A percentile compares a stretch with the other conserved stretches of the same genome.
These are phyloP conservation scores for Cordia subcordata DNA, from an alignment of 257 asterid species.

Conservation along the genomic window DNA sequence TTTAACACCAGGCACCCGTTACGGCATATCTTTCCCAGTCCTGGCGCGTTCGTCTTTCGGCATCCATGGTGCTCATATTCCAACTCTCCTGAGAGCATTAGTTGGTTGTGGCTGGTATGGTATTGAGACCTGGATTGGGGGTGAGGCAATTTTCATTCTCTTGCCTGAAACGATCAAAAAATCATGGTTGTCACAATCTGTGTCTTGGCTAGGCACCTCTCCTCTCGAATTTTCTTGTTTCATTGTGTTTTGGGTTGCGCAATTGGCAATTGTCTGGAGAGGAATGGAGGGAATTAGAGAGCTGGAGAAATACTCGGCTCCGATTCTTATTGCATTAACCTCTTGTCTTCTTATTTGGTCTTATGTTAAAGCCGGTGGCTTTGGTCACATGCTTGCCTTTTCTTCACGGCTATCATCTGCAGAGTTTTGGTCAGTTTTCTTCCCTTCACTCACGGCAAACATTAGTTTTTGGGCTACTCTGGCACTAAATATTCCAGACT, in stretches of 20 bases:
- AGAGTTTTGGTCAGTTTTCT: constrained; percentile 73
- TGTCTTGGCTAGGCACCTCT: constrained; percentile 83
- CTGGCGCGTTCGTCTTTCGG: constrained; percentile 79
- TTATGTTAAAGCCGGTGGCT: constrained; percentile 65
- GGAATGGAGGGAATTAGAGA: constrained; percentile 83
- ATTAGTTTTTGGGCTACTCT: constrained; percentile 91
- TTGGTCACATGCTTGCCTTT: constrained; percentile 60
- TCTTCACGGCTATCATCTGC: constrained; percentile 61
- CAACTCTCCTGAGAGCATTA: constrained; percentile 69
- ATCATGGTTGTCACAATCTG: constrained; percentile 31
- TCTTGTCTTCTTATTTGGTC: constrained; percentile 66
- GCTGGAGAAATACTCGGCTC: constrained; percentile 83
- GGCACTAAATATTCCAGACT: constrained; percentile 84
- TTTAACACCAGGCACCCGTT: constrained; percentile 77
- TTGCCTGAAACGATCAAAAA: constrained; percentile 43
- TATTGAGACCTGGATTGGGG: constrained; percentile 94
- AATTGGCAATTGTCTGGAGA: constrained; percentile 60
- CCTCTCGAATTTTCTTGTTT: constrained; percentile 77
- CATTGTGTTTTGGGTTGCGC: constrained; percentile 64
- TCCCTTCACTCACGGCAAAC: constrained; percentile 87
- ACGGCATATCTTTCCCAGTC: constrained; percentile 88
- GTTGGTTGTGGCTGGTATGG: constrained; percentile 98
- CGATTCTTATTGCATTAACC: constrained; percentile 53
- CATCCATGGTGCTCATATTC: constrained; percentile 74
- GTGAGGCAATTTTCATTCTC: constrained; percentile 77